Evolutionary conservation across 805 yeast genomes (phyloP).

Genomic region (Lachancea kluyveri): DNA sequence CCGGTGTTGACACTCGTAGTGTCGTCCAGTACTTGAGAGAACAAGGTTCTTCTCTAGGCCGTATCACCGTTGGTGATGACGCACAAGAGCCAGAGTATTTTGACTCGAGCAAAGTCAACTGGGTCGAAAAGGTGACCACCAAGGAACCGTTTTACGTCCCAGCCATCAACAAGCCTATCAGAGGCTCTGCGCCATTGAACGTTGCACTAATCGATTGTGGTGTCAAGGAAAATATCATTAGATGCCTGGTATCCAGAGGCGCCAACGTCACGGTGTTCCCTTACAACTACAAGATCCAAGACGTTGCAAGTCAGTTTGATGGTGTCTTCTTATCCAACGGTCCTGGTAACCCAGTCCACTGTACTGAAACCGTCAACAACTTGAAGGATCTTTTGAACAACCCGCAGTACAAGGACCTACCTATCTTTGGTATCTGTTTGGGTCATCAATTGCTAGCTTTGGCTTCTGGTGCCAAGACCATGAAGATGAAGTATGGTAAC

Average conservation of each 20-base stretch:
- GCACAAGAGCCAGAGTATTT: slow-evolving; percentile 47
- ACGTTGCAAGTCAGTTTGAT: slow-evolving; percentile 85
- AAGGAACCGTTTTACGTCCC: slow-evolving; percentile 89
- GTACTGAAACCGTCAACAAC: slow-evolving; percentile 69
- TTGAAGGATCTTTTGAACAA: slow-evolving; percentile 64
- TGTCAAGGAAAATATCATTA: slow-evolving; percentile 92
- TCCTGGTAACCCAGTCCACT: slow-evolving; percentile 96
- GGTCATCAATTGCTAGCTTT: slow-evolving; percentile 96
- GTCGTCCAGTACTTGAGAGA: slow-evolving; percentile 90
- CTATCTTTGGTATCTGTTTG: slow-evolving; percentile 95
- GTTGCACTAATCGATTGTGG: slow-evolving; percentile 97
- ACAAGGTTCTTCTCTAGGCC: slow-evolving; percentile 90
- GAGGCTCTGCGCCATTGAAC: slow-evolving; percentile 56
- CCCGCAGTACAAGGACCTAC: slow-evolving; percentile 50
- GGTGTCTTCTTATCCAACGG: slow-evolving; percentile 95
- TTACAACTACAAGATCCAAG: slow-evolving; percentile 87
- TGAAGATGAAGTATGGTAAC: slow-evolving; percentile 94
- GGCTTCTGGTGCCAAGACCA: slow-evolving; percentile 90
- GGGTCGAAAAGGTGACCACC: slow-evolving; percentile 91
- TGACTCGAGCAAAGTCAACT: slow-evolving; percentile 84
- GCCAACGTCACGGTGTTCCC: slow-evolving; percentile 97
- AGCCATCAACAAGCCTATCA: slow-evolving; percentile 40
- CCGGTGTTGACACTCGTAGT: slow-evolving; percentile 97
- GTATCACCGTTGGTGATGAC: slow-evolving; percentile 63
- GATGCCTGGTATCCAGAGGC: slow-evolving; percentile 91